These are phyloP conservation scores for Candida vartiovaarae DNA, from an alignment of 805 yeast genomes.

Conservation along the genomic window DNA sequence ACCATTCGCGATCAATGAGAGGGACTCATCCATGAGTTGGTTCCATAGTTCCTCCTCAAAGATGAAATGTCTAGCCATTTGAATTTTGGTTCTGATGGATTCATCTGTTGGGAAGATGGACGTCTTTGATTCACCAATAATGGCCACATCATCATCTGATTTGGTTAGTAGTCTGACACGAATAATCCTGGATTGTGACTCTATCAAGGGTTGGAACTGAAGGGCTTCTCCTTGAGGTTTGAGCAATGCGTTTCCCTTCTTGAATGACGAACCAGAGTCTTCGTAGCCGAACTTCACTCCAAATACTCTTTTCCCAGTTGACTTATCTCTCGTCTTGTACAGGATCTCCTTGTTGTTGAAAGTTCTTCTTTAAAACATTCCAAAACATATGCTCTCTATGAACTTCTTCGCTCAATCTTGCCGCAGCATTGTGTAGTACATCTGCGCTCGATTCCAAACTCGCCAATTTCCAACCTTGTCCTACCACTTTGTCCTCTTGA, in stretches of 20 bases:
- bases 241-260: constrained; percentile 67
- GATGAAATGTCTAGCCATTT: constrained; percentile 60
- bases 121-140: constrained; percentile 49
- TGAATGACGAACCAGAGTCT: constrained; percentile 78
- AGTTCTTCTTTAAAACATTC: constrained; percentile 34
- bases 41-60: constrained; percentile 88
- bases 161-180: constrained; percentile 53
- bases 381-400: constrained; percentile 62
- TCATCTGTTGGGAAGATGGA: constrained; percentile 17
- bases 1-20: constrained; percentile 56
- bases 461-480: constrained; percentile 77
- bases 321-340: constrained; percentile 57
- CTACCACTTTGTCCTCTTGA: constrained; percentile 22
- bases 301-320: constrained; percentile 43
- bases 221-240: constrained; percentile 42
- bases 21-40: constrained; percentile 72
- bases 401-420: constrained; percentile 46
- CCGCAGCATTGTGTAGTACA: constrained; percentile 44
- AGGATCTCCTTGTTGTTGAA: constrained; percentile 47
- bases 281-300: constrained; percentile 89
- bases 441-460: constrained; percentile 51
- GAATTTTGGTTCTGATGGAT: constrained; percentile 49
- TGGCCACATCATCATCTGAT: constrained; percentile 43
- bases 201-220: constrained; percentile 12
- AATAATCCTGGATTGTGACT: constrained; percentile 37